phyloP scores from a whole-genome alignment of 345 rosid genomes.

The rapeseed (Brassica napus) region Da-Ae NC_063443.1:11223501-11224000 shows the following conservation, averaged over 20 bases:
- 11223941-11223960: not conserved
- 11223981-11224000: not conserved
- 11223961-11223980: not conserved
- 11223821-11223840: too few relatives aligned
- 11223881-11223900: too few relatives aligned
- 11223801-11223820: too few relatives aligned
- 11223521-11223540: conserved; percentile 41
- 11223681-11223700: conserved; percentile 34
- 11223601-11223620: conserved; percentile 10
- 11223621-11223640: conserved; percentile 39
- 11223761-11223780: too few relatives aligned
- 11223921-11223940: not conserved
- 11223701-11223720: conserved; percentile 30
- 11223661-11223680: conserved; percentile 36
- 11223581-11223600: conserved; percentile 11
- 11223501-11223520: conserved; percentile 37
- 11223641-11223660: conserved; percentile 39
- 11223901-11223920: too few relatives aligned
- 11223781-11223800: too few relatives aligned
- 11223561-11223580: not conserved
- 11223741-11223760: not conserved
- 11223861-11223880: too few relatives aligned
- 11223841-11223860: too few relatives aligned
- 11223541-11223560: conserved; percentile 36
- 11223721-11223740: not conserved